A percentile compares a stretch with the other conserved stretches of the same genome.
Evolutionary conservation across 2,329 filamentous ascomycete species (phyloP).

Genomic region (Domatiomyces catenatus): DNA sequence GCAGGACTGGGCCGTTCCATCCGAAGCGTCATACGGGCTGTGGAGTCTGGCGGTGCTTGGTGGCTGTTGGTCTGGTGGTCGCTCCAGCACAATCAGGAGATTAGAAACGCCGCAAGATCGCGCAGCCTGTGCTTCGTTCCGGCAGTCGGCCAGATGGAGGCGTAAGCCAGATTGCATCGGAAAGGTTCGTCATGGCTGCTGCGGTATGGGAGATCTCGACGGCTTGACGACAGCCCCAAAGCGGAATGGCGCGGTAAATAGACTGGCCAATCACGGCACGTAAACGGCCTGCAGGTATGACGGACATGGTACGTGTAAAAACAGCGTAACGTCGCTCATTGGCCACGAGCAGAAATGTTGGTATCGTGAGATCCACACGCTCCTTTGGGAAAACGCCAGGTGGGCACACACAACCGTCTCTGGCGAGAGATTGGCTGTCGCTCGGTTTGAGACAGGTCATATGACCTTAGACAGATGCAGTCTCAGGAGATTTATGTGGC

Average conservation of each 20-base stretch:
- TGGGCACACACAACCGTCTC: neutral
- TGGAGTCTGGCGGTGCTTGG: too few species aligned
- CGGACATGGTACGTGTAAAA: slow-evolving; percentile 9
- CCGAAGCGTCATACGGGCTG: neutral
- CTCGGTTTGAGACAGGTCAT: slow-evolving; percentile 6
- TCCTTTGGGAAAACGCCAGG: slow-evolving; percentile 1
- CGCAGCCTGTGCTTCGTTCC: too few species aligned
- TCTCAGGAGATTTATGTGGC: slow-evolving; percentile 4
- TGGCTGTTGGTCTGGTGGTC: too few species aligned
- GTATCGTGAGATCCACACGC: slow-evolving; percentile 8
- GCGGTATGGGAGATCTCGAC: neutral
- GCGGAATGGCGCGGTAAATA: neutral
- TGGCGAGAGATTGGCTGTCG: slow-evolving; percentile 5
- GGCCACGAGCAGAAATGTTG: slow-evolving; percentile 4
- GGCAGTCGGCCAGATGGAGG: too few species aligned
- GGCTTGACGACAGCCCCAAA: neutral
- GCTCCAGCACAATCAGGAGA: too few species aligned
- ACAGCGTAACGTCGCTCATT: slow-evolving; percentile 10
- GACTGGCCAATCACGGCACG: slow-evolving; percentile 7
- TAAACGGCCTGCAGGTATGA: slow-evolving; percentile 7
- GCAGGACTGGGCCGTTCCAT: neutral
- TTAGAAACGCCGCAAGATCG: too few species aligned
- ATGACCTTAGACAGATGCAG: slow-evolving; percentile 15
- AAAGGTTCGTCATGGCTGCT: neutral
- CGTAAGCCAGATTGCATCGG: neutral